Evolutionary conservation across 2,329 filamentous ascomycete species (phyloP).

Genomic region (Rhynchosporium graminicola): DNA sequence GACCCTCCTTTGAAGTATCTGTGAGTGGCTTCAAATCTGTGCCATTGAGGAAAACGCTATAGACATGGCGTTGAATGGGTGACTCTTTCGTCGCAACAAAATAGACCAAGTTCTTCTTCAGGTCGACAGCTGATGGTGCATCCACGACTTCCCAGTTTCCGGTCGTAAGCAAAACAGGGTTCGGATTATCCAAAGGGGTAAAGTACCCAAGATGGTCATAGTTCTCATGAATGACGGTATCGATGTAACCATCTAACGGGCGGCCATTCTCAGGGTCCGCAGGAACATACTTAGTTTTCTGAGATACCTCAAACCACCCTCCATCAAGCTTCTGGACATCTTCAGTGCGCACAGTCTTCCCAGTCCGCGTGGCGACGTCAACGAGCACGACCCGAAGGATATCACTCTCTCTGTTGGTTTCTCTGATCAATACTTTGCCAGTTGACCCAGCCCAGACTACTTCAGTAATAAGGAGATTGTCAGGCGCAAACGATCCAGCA

Average conservation of each 20-base stretch:
- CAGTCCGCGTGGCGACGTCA: slow-evolving; percentile 71
- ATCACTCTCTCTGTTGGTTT: slow-evolving; percentile 94
- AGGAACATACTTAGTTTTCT: slow-evolving; percentile 82
- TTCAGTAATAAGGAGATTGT: slow-evolving; percentile 88
- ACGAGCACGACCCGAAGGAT: slow-evolving; percentile 84
- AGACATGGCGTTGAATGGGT: slow-evolving; percentile 87
- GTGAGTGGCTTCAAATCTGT: slow-evolving; percentile 72
- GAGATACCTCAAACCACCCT: slow-evolving; percentile 94
- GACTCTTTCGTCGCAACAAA: slow-evolving; percentile 85
- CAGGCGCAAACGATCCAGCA: slow-evolving; percentile 73
- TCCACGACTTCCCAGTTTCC: slow-evolving; percentile 91
- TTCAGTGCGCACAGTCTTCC: slow-evolving; percentile 75
- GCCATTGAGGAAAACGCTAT: slow-evolving; percentile 84
- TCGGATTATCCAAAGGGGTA: slow-evolving; percentile 76
- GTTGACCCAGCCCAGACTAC: slow-evolving; percentile 81
- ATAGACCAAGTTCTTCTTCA: slow-evolving; percentile 85
- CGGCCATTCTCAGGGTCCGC: slow-evolving; percentile 77
- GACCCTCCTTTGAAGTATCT: slow-evolving; percentile 70
- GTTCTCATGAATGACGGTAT: slow-evolving; percentile 82
- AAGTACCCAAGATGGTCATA: slow-evolving; percentile 95
- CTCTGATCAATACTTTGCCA: slow-evolving; percentile 79
- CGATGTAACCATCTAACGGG: slow-evolving; percentile 84
- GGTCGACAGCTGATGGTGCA: slow-evolving; percentile 80
- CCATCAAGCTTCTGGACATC: slow-evolving; percentile 86
- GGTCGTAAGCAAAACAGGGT: slow-evolving; percentile 83